Evolutionary conservation across 148 eudicot species (phyloP), one percentile per base, ranked within the genome.

Genomic region (Fallopia convolvulus): DNA sequence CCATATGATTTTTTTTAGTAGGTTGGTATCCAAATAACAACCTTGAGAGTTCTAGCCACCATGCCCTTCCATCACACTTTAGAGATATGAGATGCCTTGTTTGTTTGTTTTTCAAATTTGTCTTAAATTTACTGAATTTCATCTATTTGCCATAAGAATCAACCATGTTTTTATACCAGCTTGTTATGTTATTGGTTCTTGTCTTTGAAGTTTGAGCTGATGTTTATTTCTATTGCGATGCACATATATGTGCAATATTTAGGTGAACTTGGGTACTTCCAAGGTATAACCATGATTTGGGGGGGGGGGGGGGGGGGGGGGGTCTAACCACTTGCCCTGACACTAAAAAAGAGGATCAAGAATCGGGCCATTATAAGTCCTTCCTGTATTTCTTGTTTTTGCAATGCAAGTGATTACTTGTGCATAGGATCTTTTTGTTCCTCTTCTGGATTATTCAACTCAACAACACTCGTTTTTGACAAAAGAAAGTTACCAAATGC

Each of bases 401-500:
- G 21, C 12, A 58, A 58, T 20, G 32, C 30, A 4, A 58, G 32
- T 18, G 10, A 20, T 58, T 58, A 2, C 11, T 58, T 20, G 26
- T 21, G 65, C 21, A 58, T 23, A 58, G 12, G 32, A 58, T 58
- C 65, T 3, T 20, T 23, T 58, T 21, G 4, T 20, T 30, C 18
- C 13, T 65, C 32, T 30, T 6, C 9, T 60, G 32, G 36, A 13
- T 23, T 60, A 60, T 32, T 65, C 70, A 3, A 14, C 18, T 12
- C 39, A 32, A 68, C 3, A 2, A 21, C 36, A 8, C 21, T 33
- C 46, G 15, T 39, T 68, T 36, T 21, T 68, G 36, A 68, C 44
- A 15, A 68, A 10, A 13, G 42, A 7, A 33, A 6, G 15, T 68
- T 6, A 36, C 39, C 21, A 68, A 46, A 75, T 87, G 75, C 93